These are phyloP conservation scores for Cucumis sativus DNA, from an alignment of 306 rosid species.

Conservation along the genomic window DNA sequence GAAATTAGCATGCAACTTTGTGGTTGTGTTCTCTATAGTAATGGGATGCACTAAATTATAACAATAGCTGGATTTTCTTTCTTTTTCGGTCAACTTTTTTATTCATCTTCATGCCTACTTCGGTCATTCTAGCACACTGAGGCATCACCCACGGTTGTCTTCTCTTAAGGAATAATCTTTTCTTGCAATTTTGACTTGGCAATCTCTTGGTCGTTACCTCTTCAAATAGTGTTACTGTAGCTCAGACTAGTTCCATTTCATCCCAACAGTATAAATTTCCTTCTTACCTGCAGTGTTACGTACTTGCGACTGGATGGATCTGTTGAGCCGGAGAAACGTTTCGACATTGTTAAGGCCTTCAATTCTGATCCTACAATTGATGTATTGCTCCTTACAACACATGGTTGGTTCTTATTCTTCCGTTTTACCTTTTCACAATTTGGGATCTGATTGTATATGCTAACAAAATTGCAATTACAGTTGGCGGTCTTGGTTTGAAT, in stretches of 20 bases:
- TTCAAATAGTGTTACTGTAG: neutral
- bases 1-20: neutral
- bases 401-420: constrained; percentile 35
- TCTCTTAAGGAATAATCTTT: neutral
- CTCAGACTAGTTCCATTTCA: neutral
- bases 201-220: neutral
- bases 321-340: constrained; percentile 75
- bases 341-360: constrained; percentile 87
- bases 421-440: neutral
- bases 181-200: neutral
- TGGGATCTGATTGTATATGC: neutral
- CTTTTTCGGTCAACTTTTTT: neutral
- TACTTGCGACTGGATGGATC: constrained; percentile 95
- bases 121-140: neutral
- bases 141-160: neutral
- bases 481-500: constrained; percentile 97
- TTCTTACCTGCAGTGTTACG: constrained; percentile 43
- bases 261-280: neutral
- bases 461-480: constrained; percentile 32
- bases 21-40: neutral
- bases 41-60: neutral
- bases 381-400: constrained; percentile 83
- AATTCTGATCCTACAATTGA: constrained; percentile 98
- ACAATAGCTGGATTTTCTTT: neutral
- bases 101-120: neutral